These are phyloP conservation scores for Neurospora cerealis DNA, from an alignment of 495 filamentous ascomycete species.

Conservation along the genomic window DNA sequence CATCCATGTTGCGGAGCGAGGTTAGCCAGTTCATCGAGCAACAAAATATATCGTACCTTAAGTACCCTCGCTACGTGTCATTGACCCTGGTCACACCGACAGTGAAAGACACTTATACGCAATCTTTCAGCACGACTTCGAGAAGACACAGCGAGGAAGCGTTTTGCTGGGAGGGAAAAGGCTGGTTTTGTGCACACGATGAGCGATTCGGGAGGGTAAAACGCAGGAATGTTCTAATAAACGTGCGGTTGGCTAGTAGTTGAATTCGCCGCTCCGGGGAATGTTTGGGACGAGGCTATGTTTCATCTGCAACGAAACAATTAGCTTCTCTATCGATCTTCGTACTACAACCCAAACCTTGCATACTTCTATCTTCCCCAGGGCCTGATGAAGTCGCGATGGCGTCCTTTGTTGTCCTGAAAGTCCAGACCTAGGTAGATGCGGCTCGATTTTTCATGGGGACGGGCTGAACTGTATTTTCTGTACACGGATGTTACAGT, in stretches of 20 bases:
- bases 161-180: background rate
- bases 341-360: background rate
- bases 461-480: background rate
- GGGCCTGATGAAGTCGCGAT: background rate
- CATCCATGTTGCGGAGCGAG: background rate
- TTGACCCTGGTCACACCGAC: background rate
- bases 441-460: background rate
- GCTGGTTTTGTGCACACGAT: background rate
- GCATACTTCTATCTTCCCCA: background rate
- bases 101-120: background rate
- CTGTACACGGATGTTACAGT: background rate
- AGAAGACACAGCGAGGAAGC: conserved; percentile 1
- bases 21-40: background rate
- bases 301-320: background rate
- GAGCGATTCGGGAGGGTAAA: background rate
- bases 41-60: background rate
- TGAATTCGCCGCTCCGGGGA: background rate
- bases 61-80: background rate
- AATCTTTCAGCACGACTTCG: background rate
- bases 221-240: background rate
- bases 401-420: background rate
- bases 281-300: background rate
- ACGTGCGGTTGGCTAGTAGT: background rate
- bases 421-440: background rate
- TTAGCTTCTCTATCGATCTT: background rate